A percentile compares a stretch with the other conserved stretches of the same genome.
These are phyloP conservation scores for Hanseniaspora vineae DNA, from an alignment of 805 yeast species.

Conservation along the genomic window DNA sequence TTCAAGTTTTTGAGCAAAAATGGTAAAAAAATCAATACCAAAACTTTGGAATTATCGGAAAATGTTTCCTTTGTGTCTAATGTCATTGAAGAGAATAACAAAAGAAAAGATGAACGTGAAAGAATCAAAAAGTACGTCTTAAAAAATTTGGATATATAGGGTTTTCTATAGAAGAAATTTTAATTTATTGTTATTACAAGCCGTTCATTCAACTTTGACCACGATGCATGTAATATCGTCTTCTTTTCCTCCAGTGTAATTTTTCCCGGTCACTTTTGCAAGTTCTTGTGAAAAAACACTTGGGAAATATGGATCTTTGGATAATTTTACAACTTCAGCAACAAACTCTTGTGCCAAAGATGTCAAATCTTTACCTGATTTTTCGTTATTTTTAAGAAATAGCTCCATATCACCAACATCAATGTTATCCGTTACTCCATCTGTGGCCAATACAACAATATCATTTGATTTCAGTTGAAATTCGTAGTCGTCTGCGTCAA, in stretches of 20 bases:
- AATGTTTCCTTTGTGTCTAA: constrained; percentile 41
- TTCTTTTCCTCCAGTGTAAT: constrained; percentile 83
- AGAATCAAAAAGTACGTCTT: constrained; percentile 44
- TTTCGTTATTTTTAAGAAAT: constrained; percentile 41
- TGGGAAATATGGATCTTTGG: constrained; percentile 61
- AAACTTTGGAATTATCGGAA: constrained; percentile 38
- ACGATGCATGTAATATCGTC: constrained; percentile 85
- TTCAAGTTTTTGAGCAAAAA: constrained; percentile 45
- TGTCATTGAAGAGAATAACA: constrained; percentile 37
- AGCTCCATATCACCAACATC: constrained; percentile 57
- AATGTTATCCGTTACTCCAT: constrained; percentile 86
- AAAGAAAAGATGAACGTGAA: constrained; percentile 39
- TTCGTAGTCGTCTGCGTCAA: constrained; percentile 49
- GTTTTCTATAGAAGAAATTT: background rate
- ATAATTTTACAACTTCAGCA: constrained; percentile 48
- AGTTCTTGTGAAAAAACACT: constrained; percentile 80
- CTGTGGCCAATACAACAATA: constrained; percentile 76
- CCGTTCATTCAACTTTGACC: constrained; percentile 39
- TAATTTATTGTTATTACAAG: background rate
- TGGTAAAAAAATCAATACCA: constrained; percentile 34
- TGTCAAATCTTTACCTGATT: constrained; percentile 26
- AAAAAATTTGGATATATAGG: constrained; percentile 10
- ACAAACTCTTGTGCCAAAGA: constrained; percentile 46
- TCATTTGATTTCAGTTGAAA: constrained; percentile 63
- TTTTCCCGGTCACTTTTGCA: constrained; percentile 49